Evolutionary conservation across 164 flowering plant genomes (phyloP).

Genomic region (Warburgia ugandensis): DNA sequence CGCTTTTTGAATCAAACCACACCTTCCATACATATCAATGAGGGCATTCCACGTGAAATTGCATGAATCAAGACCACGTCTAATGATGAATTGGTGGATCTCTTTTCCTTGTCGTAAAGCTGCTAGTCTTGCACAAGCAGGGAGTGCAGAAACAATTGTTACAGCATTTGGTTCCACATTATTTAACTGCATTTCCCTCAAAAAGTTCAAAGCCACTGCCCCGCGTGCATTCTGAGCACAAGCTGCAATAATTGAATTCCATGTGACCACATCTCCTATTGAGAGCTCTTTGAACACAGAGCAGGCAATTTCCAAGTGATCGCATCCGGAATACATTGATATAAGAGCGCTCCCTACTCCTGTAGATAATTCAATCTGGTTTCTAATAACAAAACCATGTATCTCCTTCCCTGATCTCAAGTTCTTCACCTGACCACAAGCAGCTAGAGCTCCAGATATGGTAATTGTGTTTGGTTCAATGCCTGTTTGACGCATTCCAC

Average conservation of each 20-base stretch:
- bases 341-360: slow-evolving; percentile 36
- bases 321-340: slow-evolving; percentile 30
- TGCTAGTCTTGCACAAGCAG: slow-evolving; percentile 29
- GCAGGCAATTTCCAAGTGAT: slow-evolving; percentile 13
- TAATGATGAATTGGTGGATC: slow-evolving; percentile 28
- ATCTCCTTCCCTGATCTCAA: slow-evolving; percentile 26
- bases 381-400: slow-evolving; percentile 25
- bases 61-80: slow-evolving; percentile 19
- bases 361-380: slow-evolving; percentile 23
- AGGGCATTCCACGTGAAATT: slow-evolving; percentile 28
- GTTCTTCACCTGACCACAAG: slow-evolving; percentile 27
- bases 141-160: slow-evolving; percentile 28
- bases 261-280: slow-evolving; percentile 23
- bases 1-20: slow-evolving; percentile 25
- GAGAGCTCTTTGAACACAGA: slow-evolving; percentile 23
- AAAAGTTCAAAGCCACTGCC: slow-evolving; percentile 17
- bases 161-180: slow-evolving; percentile 21
- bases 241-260: slow-evolving; percentile 35
- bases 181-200: slow-evolving; percentile 21
- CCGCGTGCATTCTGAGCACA: slow-evolving; percentile 22
- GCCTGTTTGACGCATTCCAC: slow-evolving; percentile 17
- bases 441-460: slow-evolving; percentile 27
- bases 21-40: slow-evolving; percentile 34
- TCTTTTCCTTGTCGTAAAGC: slow-evolving; percentile 32
- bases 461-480: slow-evolving; percentile 20